phyloP scores from a whole-genome alignment of 495 filamentous ascomycete species.

The Xeromyces bisporus region DNA sequence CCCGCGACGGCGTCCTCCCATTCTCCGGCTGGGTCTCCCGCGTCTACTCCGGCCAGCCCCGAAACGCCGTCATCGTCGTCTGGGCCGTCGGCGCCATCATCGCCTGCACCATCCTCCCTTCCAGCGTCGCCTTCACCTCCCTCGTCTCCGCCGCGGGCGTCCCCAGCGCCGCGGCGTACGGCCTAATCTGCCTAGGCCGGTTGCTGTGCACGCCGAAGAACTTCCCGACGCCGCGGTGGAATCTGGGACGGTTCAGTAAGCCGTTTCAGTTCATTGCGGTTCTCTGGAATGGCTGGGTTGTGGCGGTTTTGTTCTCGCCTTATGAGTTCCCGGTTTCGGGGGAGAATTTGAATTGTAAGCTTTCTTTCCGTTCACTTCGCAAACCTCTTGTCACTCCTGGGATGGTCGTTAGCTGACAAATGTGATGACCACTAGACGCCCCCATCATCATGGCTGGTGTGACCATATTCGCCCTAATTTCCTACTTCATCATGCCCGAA shows the following conservation, averaged over 20 bases:
- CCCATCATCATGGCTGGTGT: conserved; percentile 34
- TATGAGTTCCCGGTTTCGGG: conserved; percentile 29
- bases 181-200: conserved; percentile 35
- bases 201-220: conserved; percentile 28
- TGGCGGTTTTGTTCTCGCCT: conserved; percentile 31
- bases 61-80: conserved; percentile 38
- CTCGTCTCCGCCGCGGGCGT: conserved; percentile 35
- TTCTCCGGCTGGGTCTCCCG: conserved; percentile 37
- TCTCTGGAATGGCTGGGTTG: conserved; percentile 35
- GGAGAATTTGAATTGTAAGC: conserved; percentile 29
- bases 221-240: conserved; percentile 31
- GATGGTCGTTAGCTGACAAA: neutral
- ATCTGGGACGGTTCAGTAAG: conserved; percentile 25
- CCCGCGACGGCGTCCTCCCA: conserved; percentile 37
- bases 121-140: conserved; percentile 36
- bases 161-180: conserved; percentile 36
- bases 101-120: conserved; percentile 36
- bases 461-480: conserved; percentile 29
- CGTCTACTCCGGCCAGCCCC: conserved; percentile 34
- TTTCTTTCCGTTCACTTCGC: neutral
- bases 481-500: conserved; percentile 33
- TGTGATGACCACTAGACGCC: conserved; percentile 18
- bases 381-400: neutral
- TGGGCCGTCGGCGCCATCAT: conserved; percentile 32
- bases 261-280: conserved; percentile 33